Conservation (phyloP, 1,284 basidiomycete species). For the Phylloboletellus chloephorus region DNA sequence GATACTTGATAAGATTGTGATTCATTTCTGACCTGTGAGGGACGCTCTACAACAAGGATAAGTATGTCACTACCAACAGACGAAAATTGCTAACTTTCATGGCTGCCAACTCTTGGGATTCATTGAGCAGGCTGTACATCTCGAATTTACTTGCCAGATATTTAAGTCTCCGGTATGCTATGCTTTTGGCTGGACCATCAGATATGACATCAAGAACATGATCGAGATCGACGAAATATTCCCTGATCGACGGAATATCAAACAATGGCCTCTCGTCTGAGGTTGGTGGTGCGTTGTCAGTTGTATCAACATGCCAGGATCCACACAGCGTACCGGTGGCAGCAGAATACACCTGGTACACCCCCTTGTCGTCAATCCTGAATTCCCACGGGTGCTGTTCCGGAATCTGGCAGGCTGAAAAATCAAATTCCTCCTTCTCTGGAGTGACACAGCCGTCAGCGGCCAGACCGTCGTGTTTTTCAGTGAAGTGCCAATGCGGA, state of each 20-base stretch:
- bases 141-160: constrained; percentile 95
- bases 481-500: constrained; percentile 87
- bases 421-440: constrained; percentile 57
- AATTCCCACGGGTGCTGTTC: constrained; percentile 57
- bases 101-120: constrained; percentile 90
- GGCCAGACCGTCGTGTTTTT: constrained; percentile 48
- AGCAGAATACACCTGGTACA: constrained; percentile 74
- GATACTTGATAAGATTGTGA: constrained; percentile 4
- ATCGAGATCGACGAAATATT: constrained; percentile 97
- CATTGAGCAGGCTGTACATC: constrained; percentile 90
- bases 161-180: constrained; percentile 90
- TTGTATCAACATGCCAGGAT: not conserved
- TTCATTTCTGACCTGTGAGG: constrained; percentile 26
- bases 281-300: not conserved
- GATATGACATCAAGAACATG: constrained; percentile 81
- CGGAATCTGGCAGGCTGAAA: constrained; percentile 69
- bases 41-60: constrained; percentile 48
- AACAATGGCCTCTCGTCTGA: constrained; percentile 55
- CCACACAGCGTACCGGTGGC: constrained; percentile 34
- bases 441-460: constrained; percentile 35
- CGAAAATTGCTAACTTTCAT: constrained; percentile 71
- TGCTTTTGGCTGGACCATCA: constrained; percentile 93
- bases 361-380: constrained; percentile 77
- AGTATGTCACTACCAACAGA: constrained; percentile 6
- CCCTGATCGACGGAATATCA: constrained; percentile 80